A percentile compares a stretch with the other conserved stretches of the same genome.
phyloP scores from a whole-genome alignment of 352 stramenopile genomes.

The Globisporangium cederbergense region DNA sequence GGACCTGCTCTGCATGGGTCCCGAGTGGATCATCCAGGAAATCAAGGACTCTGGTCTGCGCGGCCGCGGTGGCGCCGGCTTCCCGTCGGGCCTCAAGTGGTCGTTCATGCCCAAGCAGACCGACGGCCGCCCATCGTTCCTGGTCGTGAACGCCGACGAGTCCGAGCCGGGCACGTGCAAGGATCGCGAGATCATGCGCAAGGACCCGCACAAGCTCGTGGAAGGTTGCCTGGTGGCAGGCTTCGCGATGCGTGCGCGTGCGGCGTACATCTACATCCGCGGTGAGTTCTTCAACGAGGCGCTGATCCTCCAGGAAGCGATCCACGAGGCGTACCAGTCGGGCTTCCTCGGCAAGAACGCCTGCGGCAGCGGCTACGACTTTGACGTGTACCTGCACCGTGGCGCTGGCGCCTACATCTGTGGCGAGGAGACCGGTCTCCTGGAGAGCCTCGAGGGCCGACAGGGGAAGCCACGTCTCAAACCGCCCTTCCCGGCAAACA shows the following conservation, averaged over 20 bases:
- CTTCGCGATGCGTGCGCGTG: conserved; percentile 98
- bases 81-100: conserved; percentile 99
- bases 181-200: conserved; percentile 99
- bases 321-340: conserved; percentile 98
- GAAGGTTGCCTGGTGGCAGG: conserved; percentile 97
- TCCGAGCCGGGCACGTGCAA: conserved; percentile 99
- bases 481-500: conserved; percentile 99
- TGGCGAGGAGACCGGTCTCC: conserved; percentile 98
- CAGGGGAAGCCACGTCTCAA: conserved; percentile 98
- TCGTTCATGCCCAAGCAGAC: conserved; percentile 99
- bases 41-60: conserved; percentile 99
- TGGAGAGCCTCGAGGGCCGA: conserved; percentile 97
- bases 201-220: conserved; percentile 99
- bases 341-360: conserved; percentile 97
- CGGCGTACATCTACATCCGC: conserved; percentile 99
- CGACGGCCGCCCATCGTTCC: conserved; percentile 98
- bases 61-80: conserved; percentile 97
- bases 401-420: conserved; percentile 99
- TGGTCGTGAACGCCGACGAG: conserved; percentile 99
- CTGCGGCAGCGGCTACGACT: conserved; percentile 98
- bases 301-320: conserved; percentile 97
- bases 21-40: conserved; percentile 99
- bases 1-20: conserved; percentile 98
- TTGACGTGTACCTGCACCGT: conserved; percentile 99
- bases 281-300: conserved; percentile 99